These are phyloP conservation scores for Datura wrightii DNA, from an alignment of 257 asterid species.

Conservation along the genomic window DNA sequence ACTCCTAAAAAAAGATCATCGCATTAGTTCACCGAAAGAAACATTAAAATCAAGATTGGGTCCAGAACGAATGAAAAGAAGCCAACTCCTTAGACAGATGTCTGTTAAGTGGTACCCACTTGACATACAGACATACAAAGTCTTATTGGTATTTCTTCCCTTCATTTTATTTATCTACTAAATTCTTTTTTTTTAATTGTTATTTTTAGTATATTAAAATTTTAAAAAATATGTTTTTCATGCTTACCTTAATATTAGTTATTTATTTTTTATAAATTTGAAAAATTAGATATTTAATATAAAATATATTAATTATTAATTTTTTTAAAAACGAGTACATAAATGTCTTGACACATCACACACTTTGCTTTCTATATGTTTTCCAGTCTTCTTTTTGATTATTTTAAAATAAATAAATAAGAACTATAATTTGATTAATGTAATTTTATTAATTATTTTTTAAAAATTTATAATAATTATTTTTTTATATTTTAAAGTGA, in stretches of 20 bases:
- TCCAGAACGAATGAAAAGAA: slow-evolving; percentile 32
- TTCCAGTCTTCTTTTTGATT: background rate
- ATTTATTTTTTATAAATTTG: too few species aligned
- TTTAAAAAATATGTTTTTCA: too few species aligned
- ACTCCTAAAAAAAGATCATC: slow-evolving; percentile 23
- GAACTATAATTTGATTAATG: too few species aligned
- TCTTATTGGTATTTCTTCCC: slow-evolving; percentile 36
- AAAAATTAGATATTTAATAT: too few species aligned
- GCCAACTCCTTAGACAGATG: slow-evolving; percentile 57
- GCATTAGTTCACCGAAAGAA: slow-evolving; percentile 58
- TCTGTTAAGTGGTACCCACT: slow-evolving; percentile 45
- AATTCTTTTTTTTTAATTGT: too few species aligned
- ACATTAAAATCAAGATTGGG: slow-evolving; percentile 25
- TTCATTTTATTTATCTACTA: background rate
- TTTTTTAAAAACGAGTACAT: background rate
- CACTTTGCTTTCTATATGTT: slow-evolving; percentile 25
- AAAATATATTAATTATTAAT: too few species aligned
- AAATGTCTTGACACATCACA: slow-evolving; percentile 32
- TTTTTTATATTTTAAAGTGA: too few species aligned
- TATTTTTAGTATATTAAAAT: too few species aligned
- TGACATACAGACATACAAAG: slow-evolving; percentile 34
- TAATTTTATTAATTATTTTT: too few species aligned
- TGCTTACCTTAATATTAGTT: too few species aligned
- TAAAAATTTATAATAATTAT: too few species aligned
- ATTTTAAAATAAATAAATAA: too few species aligned